Percentiles rank a stretch among this genome's conserved stretches.
Evolutionary conservation across 1,139 yeast genomes (phyloP).

Genomic region (Suhomyces bokatorum): DNA sequence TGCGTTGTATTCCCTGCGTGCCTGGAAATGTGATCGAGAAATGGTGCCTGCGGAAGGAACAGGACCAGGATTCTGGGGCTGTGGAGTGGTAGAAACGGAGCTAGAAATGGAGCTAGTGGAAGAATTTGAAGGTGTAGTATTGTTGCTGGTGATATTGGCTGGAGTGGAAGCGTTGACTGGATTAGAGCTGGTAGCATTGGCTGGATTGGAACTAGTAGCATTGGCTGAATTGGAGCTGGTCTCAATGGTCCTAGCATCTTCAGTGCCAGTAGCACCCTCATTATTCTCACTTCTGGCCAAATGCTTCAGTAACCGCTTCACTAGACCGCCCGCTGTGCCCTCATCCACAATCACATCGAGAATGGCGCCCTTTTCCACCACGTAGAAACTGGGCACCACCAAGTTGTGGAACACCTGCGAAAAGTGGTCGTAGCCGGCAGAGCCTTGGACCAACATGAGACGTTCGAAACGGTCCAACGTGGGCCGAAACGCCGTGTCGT

Average conservation of each 20-base stretch:
- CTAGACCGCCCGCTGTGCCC: slow-evolving; percentile 20
- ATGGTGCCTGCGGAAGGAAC: neutral
- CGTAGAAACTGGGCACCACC: slow-evolving; percentile 48
- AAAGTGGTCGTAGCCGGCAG: slow-evolving; percentile 50
- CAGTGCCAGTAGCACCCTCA: too few relatives aligned
- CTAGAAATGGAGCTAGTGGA: too few relatives aligned
- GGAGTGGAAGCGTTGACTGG: neutral
- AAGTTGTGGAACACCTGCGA: slow-evolving; percentile 50
- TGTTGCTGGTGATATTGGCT: too few relatives aligned
- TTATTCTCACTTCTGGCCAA: too few relatives aligned
- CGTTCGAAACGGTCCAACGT: slow-evolving; percentile 33
- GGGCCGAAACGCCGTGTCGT: slow-evolving; percentile 13
- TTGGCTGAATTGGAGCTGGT: too few relatives aligned
- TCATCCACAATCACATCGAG: slow-evolving; percentile 40
- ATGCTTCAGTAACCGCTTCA: neutral
- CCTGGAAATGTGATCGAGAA: neutral
- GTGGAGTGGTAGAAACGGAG: neutral
- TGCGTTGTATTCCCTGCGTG: slow-evolving; percentile 11
- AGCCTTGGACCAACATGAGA: slow-evolving; percentile 44
- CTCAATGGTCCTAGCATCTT: too few relatives aligned
- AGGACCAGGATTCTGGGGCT: neutral
- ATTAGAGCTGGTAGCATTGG: neutral
- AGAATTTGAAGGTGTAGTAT: too few relatives aligned
- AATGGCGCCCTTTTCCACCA: slow-evolving; percentile 48
- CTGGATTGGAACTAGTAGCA: slow-evolving; percentile 1